Evolutionary conservation across 306 rosid species (phyloP), one percentile per base, ranked within the genome.

Genomic region (Corylus avellana): DNA sequence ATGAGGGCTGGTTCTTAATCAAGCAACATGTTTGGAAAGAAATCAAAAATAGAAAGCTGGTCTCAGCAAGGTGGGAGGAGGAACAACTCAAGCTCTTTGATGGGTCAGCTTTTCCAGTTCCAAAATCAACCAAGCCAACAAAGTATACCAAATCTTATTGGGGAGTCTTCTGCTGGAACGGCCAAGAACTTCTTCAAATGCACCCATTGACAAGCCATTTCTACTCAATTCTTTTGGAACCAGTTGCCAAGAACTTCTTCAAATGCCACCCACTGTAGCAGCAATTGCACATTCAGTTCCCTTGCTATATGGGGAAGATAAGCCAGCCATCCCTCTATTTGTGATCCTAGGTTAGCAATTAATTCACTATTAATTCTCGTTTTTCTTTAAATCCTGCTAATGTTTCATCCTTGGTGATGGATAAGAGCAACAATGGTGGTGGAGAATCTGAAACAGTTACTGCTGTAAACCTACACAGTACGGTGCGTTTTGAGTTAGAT

Each of bases 251-350:
- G 88, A 74, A 87, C 89, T 82, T 80, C 89, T 77, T 84, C 97
- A 44, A 93, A 87, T 96, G 61, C 98, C 99, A 37, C 98, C 99
- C 8, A 86, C 93, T 32, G 96, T 93, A 29, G 89, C 94, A 6
- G 99, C 99, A 76, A 89, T 96, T 73, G 99, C 96, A 62, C 92
- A 88, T 47, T 96, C 99, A 49, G 97, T 96, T 85, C 89, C 97
- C 70, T 77, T 91, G 86, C 82, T 96, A 14, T 96, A 91, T 72
- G 97, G 98, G 64, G 97, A 91, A 79, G 96, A 89, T 55, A 91
- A 89, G 81, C 87, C 93, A 13, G 75, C 87, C 25, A 91, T 96
- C 80, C 99, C 99, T 78, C 98, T 97, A 32, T 96, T 96, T 83
- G 94, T 89, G 83, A 81, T 93, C 82, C 99, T 98, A 1, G 87